Evolutionary conservation across 2,329 filamentous ascomycete species (phyloP), one percentile per base, ranked within the genome.

Genomic region (Colletotrichum sp.): DNA sequence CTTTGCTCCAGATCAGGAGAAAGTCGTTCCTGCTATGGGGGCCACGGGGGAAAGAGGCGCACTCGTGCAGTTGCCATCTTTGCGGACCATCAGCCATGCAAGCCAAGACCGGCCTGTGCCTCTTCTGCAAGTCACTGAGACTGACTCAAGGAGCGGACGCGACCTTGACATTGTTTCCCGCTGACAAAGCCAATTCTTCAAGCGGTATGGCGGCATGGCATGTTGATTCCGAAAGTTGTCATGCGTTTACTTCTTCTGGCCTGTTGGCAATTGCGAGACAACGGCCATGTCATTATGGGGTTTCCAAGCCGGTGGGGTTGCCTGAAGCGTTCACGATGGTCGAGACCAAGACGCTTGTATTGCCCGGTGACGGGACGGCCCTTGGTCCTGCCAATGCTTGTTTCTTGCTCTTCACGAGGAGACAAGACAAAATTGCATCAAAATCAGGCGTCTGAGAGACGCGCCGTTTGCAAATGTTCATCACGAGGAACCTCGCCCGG

Each of bases 381-480:
- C 66, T 43, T 43, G 18, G 30, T 16, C 16, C 16, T 60, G 66
- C 55, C 66, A 68, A 60, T 43, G 32, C 52, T 43, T 30, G 21
- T 68, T 57, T 30, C 21, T 24, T 13, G 34, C 21, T n/a, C 55
- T 24, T 48, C 55, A 61, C 34, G 55, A 69, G 55, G 24, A 43
- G 26, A n/a, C n/a, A 26, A 72, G 55, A 68, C 63, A 39, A 66
- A 34, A 48, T 67, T 67, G 70, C 64, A 72, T 61, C 70, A 63
- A 39, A 48, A 60, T 68, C 34, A 36, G n/a, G 52, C 60, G 63
- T 32, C 28, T 13, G 32, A 61, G 57, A n/a, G 70, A 26, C 48
- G 30, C 18, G 48, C 61, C 32, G 61, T 59, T 66, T 72, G 26
- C 70, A 55, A 61, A 16, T 36, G 26, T 28, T 32, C 64, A 43